These are phyloP conservation scores for Ceratobasidium sp. DNA, from an alignment of 1,284 basidiomycete genomes.

Conservation along the genomic window DNA sequence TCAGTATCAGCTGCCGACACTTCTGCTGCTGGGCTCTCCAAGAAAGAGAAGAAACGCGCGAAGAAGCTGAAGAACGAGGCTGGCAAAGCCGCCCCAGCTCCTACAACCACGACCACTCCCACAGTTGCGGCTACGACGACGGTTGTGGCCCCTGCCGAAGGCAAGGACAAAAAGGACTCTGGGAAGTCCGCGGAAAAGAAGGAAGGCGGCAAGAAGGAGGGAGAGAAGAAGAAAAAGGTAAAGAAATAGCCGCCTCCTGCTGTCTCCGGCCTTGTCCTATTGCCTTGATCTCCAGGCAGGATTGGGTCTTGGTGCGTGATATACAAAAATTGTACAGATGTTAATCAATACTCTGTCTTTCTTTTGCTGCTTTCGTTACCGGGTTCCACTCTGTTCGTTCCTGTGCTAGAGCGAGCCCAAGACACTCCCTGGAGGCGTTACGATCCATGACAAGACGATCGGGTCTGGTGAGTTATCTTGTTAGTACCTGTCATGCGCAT, in stretches of 20 bases:
- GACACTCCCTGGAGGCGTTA: constrained; percentile 76
- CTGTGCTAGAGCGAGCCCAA: constrained; percentile 51
- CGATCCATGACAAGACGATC: constrained; percentile 79
- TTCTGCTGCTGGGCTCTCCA: constrained; percentile 47
- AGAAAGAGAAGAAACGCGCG: constrained; percentile 54
- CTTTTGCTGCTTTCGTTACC: too few relatives aligned
- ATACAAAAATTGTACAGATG: constrained; percentile 33
- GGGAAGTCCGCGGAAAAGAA: constrained; percentile 55
- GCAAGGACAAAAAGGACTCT: constrained; percentile 51
- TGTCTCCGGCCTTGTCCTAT: constrained; percentile 51
- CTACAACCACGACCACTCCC: constrained; percentile 40
- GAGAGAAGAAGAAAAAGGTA: constrained; percentile 56
- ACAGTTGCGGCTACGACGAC: constrained; percentile 48
- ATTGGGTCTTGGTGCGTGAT: constrained; percentile 29
- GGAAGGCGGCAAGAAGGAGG: constrained; percentile 50
- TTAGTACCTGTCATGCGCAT: neutral
- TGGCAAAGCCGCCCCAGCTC: constrained; percentile 64
- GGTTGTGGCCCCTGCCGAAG: constrained; percentile 19
- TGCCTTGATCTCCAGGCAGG: constrained; percentile 47
- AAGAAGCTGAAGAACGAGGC: constrained; percentile 79
- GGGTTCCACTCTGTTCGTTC: constrained; percentile 46
- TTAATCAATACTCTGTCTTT: constrained; percentile 19
- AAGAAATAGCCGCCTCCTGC: constrained; percentile 48
- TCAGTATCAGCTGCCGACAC: constrained; percentile 41
- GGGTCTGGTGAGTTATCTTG: constrained; percentile 63